Conservation (phyloP, 305 asterid species). For the Stenogyne calaminthoides region DNA sequence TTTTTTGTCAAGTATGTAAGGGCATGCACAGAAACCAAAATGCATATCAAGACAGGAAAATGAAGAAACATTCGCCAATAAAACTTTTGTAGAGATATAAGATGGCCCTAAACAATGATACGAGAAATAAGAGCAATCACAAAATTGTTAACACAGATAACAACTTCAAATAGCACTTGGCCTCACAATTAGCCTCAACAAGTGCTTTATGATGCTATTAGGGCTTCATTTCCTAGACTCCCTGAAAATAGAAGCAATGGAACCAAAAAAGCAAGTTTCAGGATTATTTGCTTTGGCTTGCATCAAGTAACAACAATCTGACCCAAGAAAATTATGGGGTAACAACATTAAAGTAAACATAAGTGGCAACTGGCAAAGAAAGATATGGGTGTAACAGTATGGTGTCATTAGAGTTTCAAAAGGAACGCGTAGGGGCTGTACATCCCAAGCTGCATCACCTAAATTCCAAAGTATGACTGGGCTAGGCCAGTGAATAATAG, state of each 20-base stretch:
- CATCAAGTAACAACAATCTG: background rate
- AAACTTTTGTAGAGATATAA: background rate
- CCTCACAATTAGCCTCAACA: background rate
- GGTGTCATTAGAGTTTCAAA: slow-evolving; percentile 13
- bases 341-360: background rate
- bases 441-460: slow-evolving; percentile 9
- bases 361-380: background rate
- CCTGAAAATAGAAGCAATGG: background rate
- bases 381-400: background rate
- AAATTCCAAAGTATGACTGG: slow-evolving; percentile 10
- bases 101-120: slow-evolving; percentile 6
- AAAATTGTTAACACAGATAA: background rate
- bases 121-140: background rate
- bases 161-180: background rate
- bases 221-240: background rate
- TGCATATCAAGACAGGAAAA: slow-evolving; percentile 1
- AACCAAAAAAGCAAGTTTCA: background rate
- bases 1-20: slow-evolving; percentile 27
- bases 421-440: background rate
- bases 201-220: background rate
- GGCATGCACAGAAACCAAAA: slow-evolving; percentile 16
- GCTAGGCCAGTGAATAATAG: slow-evolving; percentile 4
- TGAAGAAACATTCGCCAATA: background rate
- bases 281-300: background rate
- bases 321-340: background rate